Percentiles rank a stretch among this genome's conserved stretches.
Conservation (phyloP, 2,329 filamentous ascomycete species). For the Amauroascus verrucosus region DNA sequence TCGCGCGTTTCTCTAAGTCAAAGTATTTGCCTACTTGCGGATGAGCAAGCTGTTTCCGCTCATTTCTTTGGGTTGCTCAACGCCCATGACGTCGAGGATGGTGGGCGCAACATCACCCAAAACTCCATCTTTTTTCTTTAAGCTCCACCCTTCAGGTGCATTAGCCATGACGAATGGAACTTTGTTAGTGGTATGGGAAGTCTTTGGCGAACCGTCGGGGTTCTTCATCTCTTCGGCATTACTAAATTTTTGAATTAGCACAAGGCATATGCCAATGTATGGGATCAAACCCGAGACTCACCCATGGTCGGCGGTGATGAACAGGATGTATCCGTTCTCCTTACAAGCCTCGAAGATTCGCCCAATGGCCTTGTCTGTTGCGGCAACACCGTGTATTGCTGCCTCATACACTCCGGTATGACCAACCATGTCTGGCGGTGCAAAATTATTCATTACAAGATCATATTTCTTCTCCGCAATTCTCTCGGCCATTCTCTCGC, state of each 20-base stretch:
- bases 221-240: slow-evolving; percentile 99
- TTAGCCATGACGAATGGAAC: slow-evolving; percentile 98
- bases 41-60: slow-evolving; percentile 72
- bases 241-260: slow-evolving; percentile 25
- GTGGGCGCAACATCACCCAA: slow-evolving; percentile 96
- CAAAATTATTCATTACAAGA: slow-evolving; percentile 99
- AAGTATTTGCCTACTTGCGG: slow-evolving; percentile 12
- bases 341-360: slow-evolving; percentile 89
- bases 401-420: slow-evolving; percentile 97
- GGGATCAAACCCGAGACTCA: slow-evolving; percentile 31
- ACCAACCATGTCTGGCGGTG: slow-evolving; percentile 97
- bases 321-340: slow-evolving; percentile 82
- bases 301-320: slow-evolving; percentile 94
- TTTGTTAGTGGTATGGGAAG: slow-evolving; percentile 94
- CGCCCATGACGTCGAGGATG: slow-evolving; percentile 77
- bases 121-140: slow-evolving; percentile 79
- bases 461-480: slow-evolving; percentile 78
- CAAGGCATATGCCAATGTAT: neutral
- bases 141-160: slow-evolving; percentile 75
- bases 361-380: slow-evolving; percentile 90
- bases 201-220: slow-evolving; percentile 90
- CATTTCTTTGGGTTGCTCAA: slow-evolving; percentile 87
- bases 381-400: slow-evolving; percentile 69
- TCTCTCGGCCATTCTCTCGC: slow-evolving; percentile 78
- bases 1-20: neutral